Conservation (phyloP, 2,329 filamentous ascomycete genomes). For the Verticillium zaregamsianum region DNA sequence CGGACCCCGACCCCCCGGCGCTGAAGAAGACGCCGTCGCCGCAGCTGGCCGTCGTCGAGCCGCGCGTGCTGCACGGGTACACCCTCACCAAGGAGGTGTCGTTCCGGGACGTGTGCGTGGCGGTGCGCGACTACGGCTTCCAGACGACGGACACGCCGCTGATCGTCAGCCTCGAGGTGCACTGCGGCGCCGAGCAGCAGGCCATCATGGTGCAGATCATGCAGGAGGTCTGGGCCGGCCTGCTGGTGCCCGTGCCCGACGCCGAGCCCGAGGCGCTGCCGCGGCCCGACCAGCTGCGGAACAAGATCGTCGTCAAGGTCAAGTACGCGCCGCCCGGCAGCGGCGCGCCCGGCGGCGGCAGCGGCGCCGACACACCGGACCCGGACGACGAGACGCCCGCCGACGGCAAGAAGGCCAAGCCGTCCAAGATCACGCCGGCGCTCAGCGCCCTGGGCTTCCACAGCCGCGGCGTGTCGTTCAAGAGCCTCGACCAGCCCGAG, state of each 20-base stretch:
- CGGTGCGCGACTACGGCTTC: slow-evolving; percentile 78
- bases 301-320: slow-evolving; percentile 82
- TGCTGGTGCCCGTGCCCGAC: slow-evolving; percentile 57
- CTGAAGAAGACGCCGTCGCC: slow-evolving; percentile 10
- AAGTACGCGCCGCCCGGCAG: slow-evolving; percentile 56
- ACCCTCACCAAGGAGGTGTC: slow-evolving; percentile 85
- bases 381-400: slow-evolving; percentile 36
- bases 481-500: slow-evolving; percentile 69
- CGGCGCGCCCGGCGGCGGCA: slow-evolving; percentile 21
- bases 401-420: slow-evolving; percentile 38
- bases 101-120: slow-evolving; percentile 79
- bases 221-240: slow-evolving; percentile 72
- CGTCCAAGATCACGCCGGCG: slow-evolving; percentile 64
- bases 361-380: slow-evolving; percentile 27
- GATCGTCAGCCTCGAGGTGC: slow-evolving; percentile 93
- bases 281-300: slow-evolving; percentile 63
- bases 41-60: slow-evolving; percentile 49
- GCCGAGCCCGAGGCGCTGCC: slow-evolving; percentile 51
- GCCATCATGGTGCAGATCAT: slow-evolving; percentile 91
- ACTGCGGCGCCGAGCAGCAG: slow-evolving; percentile 77
- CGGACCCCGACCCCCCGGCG: background rate
- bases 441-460: slow-evolving; percentile 78
- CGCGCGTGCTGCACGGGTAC: slow-evolving; percentile 80
- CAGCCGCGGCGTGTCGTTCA: slow-evolving; percentile 79
- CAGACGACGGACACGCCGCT: slow-evolving; percentile 70